Conservation (phyloP, 2,329 filamentous ascomycete species). For the Epichloe baconii region DNA sequence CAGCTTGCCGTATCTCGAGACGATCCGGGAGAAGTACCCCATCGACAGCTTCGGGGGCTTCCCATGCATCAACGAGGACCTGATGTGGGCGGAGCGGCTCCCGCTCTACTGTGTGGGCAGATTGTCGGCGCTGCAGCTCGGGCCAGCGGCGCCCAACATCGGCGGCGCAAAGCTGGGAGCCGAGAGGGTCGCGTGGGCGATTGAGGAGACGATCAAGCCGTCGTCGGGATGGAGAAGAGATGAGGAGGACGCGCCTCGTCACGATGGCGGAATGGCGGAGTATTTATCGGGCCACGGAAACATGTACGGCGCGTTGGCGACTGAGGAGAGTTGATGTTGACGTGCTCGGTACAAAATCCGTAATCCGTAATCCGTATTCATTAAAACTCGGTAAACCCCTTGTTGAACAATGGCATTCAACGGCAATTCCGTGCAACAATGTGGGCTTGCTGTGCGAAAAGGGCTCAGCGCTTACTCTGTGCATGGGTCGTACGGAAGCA, state of each 20-base stretch:
- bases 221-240: conserved; percentile 7
- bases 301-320: conserved; percentile 20
- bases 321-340: neutral
- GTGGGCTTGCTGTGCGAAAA: too few species aligned
- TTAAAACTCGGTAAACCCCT: too few species aligned
- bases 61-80: conserved; percentile 61
- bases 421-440: too few species aligned
- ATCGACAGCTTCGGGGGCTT: conserved; percentile 54
- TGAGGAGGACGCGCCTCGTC: neutral
- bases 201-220: conserved; percentile 39
- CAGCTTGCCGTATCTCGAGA: conserved; percentile 46
- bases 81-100: conserved; percentile 62
- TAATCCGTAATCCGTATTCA: too few species aligned
- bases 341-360: too few species aligned
- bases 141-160: conserved; percentile 60
- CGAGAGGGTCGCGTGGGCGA: conserved; percentile 58
- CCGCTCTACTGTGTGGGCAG: conserved; percentile 60
- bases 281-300: conserved; percentile 24
- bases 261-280: conserved; percentile 8
- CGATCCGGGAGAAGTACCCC: conserved; percentile 45
- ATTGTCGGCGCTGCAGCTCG: conserved; percentile 53
- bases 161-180: conserved; percentile 61
- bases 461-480: too few species aligned
- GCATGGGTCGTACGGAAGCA: too few species aligned
- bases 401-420: too few species aligned